Conservation (phyloP, 768 basidiomycete species). For the Rhizopogon vulgaris region DNA sequence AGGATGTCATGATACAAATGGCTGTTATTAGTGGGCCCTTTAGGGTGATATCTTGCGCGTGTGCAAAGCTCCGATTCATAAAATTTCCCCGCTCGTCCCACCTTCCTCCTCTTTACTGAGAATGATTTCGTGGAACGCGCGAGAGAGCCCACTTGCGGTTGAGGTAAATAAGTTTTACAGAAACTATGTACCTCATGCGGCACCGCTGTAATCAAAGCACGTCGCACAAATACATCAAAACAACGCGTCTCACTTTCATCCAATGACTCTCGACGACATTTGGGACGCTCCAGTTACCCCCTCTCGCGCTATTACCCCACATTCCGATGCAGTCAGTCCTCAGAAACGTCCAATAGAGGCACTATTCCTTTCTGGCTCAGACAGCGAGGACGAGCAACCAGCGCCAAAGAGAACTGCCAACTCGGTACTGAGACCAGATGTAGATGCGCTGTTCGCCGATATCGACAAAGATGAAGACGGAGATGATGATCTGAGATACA, state of each 20-base stretch:
- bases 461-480: slow-evolving; percentile 44
- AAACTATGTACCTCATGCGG: too few relatives aligned
- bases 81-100: too few relatives aligned
- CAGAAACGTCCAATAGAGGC: slow-evolving; percentile 31
- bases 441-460: slow-evolving; percentile 40
- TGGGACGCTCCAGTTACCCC: slow-evolving; percentile 49
- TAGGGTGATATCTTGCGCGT: too few relatives aligned
- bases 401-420: slow-evolving; percentile 20
- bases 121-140: too few relatives aligned
- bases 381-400: slow-evolving; percentile 37
- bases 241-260: slow-evolving; percentile 17
- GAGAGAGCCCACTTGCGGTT: too few relatives aligned
- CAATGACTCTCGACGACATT: slow-evolving; percentile 48
- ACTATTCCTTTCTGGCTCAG: slow-evolving; percentile 58
- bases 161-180: too few relatives aligned
- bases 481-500: slow-evolving; percentile 34
- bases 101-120: too few relatives aligned
- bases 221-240: slow-evolving; percentile 17
- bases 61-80: too few relatives aligned
- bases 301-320: slow-evolving; percentile 11
- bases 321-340: slow-evolving; percentile 10
- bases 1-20: too few relatives aligned
- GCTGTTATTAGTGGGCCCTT: too few relatives aligned
- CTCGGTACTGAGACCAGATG: slow-evolving; percentile 20
- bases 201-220: too few relatives aligned